Percentiles rank a stretch among this genome's conserved stretches.
phyloP scores from a whole-genome alignment of 78 protist genomes.

The Dictyostelium intermedium region DNA sequence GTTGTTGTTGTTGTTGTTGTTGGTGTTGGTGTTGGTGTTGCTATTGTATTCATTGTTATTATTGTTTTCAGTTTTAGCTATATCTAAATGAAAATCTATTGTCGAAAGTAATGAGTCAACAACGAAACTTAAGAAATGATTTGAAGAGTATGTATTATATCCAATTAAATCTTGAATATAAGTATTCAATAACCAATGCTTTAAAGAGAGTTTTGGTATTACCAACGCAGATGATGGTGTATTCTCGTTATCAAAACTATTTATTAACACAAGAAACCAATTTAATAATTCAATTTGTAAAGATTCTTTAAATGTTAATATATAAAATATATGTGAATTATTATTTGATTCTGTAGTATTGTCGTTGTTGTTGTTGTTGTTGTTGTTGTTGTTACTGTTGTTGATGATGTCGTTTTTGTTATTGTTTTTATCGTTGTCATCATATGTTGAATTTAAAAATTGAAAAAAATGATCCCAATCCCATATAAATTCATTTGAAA shows the following conservation, averaged over 20 bases:
- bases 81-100: not conserved
- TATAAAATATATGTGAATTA: not conserved
- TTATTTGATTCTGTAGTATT: not conserved
- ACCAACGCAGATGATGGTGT: not conserved
- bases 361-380: not conserved
- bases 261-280: not conserved
- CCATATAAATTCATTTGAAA: not conserved
- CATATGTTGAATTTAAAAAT: not conserved
- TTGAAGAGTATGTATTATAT: not conserved
- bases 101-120: not conserved
- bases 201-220: not conserved
- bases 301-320: not conserved
- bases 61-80: not conserved
- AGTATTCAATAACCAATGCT: not conserved
- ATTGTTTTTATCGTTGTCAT: too few relatives aligned
- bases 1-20: too few relatives aligned
- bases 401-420: too few relatives aligned
- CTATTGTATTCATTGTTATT: not conserved
- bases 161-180: not conserved
- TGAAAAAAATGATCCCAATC: not conserved
- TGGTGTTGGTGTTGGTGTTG: too few relatives aligned
- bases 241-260: not conserved
- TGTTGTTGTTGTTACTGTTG: too few relatives aligned
- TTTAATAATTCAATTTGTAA: constrained; percentile 6
- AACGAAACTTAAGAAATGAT: not conserved